Evolutionary conservation across 2,329 filamentous ascomycete genomes (phyloP).

Genomic region (Diaporthe citrichinensis): DNA sequence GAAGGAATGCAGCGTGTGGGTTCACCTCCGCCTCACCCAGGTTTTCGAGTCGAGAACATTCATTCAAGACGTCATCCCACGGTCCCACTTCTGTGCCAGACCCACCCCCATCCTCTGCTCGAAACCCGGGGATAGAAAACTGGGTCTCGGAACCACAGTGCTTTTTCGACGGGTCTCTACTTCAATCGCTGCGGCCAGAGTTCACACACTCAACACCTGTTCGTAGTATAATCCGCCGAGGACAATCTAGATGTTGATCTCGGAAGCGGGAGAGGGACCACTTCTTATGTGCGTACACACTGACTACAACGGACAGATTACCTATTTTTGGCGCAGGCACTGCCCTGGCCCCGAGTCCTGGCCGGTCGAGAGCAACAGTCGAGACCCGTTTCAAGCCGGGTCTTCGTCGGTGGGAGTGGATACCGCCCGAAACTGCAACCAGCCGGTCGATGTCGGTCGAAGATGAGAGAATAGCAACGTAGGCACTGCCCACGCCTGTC

Average conservation of each 20-base stretch:
- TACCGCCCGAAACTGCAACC: conserved; percentile 2
- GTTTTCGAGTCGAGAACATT: conserved; percentile 5
- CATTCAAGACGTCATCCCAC: conserved; percentile 12
- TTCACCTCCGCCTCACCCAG: background rate
- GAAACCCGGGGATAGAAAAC: conserved; percentile 9
- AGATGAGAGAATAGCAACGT: conserved; percentile 7
- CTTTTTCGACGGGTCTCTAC: background rate
- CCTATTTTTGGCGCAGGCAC: conserved; percentile 5
- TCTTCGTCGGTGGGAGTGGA: conserved; percentile 4
- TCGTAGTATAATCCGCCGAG: conserved; percentile 10
- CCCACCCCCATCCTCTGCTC: conserved; percentile 21
- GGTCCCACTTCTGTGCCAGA: conserved; percentile 16
- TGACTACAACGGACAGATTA: background rate
- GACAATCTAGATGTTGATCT: background rate
- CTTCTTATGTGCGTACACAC: background rate
- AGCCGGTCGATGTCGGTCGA: conserved; percentile 2
- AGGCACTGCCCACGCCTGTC: background rate
- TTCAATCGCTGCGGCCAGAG: background rate
- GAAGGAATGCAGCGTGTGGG: background rate
- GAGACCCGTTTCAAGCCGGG: conserved; percentile 28
- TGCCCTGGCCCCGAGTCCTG: background rate
- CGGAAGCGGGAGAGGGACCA: background rate
- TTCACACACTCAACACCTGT: background rate
- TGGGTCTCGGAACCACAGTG: conserved; percentile 17
- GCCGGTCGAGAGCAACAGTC: background rate